Base-by-base conservation (phyloP, 169 alveolate species). In the Besnoitia besnoiti region DNA sequence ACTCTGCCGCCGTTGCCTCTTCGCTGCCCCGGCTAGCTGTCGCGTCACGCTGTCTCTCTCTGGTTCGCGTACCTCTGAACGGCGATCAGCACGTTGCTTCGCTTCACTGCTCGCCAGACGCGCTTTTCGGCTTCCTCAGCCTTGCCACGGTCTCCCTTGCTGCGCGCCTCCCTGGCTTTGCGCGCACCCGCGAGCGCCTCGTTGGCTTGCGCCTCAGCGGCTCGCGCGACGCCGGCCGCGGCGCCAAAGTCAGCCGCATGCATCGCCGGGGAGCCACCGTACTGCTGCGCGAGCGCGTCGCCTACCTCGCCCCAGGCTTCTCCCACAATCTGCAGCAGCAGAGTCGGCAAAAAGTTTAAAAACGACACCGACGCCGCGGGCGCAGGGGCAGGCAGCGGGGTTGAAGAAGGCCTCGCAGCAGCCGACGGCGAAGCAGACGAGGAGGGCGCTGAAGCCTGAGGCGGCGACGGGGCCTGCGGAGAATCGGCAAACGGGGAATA, bases 201-300 rank as follows among this genome's bases (percentile, higher is more conserved):
- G 19, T 10, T 19, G 19, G 62, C 62, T 14, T 10, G 10, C 19
- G 62, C 62, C 19, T 19, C 62, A 50, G 62, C 62, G 62, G 62
- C 19, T 10, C 62, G 62, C 10, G 80, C 33, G 80, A 67, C 87
- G 21, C 49, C 87, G 40, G 37, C 87, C 27, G 87, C 55, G 30
- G 39, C 46, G 14, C 44, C 35, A 50, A 90, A 90, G 37, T 75
- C 93, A 0, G 93, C 93, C 24, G 93, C 93, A 90, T 90, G 93
- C 93, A 90, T 73, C 37, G 93, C 93, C 39, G 93, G 93, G 2
- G 93, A 90, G 5, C 93, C 93, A 8, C 82, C 93, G 75, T 90
- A 90, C 49, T 90, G 93, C 19, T 76, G 55, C 37, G 93, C 80
- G 37, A 90, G 67, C 46, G 55, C 37, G 89, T 90, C 93, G 12